Percentiles rank a stretch among this genome's conserved stretches.
Conservation (phyloP, 129 eudicot genomes). For the Ambrosia trifida region DNA sequence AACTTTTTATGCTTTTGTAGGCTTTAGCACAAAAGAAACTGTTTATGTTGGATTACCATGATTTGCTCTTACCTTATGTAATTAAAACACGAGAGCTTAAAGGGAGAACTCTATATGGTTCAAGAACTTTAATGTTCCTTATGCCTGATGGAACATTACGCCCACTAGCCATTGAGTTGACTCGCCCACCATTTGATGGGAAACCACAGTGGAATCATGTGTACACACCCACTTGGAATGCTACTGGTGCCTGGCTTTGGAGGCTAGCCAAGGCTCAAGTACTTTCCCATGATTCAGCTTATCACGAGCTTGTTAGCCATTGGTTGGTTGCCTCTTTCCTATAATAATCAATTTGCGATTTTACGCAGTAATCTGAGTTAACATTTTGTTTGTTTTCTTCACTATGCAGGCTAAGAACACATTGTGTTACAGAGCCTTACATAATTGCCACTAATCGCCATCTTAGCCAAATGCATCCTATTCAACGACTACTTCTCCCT, state of each 20-base stretch:
- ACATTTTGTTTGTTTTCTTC: no score
- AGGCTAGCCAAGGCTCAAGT: slow-evolving; percentile 80
- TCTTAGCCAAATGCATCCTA: slow-evolving; percentile 80
- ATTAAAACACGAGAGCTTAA: slow-evolving; percentile 50
- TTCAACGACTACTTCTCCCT: slow-evolving; percentile 54
- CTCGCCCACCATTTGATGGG: slow-evolving; percentile 56
- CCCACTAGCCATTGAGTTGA: slow-evolving; percentile 82
- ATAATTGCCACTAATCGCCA: slow-evolving; percentile 71
- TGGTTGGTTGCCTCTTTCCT: slow-evolving; percentile 42
- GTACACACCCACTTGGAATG: slow-evolving; percentile 47
- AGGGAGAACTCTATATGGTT: slow-evolving; percentile 69
- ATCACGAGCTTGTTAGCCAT: slow-evolving; percentile 71
- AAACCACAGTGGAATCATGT: slow-evolving; percentile 76
- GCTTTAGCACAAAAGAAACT: slow-evolving; percentile 66
- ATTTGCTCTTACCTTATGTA: slow-evolving; percentile 63
- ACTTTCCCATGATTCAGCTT: slow-evolving; percentile 75
- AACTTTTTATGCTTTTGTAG: slow-evolving; percentile 30
- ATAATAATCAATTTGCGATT: no score
- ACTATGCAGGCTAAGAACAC: slow-evolving; percentile 71
- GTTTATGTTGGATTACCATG: slow-evolving; percentile 75
- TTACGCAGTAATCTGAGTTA: no score
- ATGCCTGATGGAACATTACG: slow-evolving; percentile 46
- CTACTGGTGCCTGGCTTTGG: slow-evolving; percentile 83
- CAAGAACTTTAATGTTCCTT: slow-evolving; percentile 75
- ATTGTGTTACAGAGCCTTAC: slow-evolving; percentile 74